Percentiles rank a stretch among this genome's conserved stretches.
phyloP scores from a whole-genome alignment of 2,329 filamentous ascomycete species.

The Alternaria metachromatica region DNA sequence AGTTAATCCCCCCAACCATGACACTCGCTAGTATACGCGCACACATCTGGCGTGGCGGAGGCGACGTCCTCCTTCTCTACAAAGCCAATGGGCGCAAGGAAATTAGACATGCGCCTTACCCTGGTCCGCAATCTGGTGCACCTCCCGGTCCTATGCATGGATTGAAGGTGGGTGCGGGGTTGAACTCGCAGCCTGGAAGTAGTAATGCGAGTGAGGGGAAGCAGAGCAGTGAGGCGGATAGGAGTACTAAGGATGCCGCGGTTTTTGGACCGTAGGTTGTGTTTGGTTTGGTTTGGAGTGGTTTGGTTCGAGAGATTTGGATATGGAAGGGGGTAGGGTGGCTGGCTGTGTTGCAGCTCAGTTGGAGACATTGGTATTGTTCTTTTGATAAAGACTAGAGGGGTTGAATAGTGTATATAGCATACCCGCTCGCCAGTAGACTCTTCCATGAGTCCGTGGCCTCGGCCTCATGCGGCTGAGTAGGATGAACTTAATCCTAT shows the following conservation, averaged over 20 bases:
- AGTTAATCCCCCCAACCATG: slow-evolving; percentile 79
- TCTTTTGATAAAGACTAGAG: background rate
- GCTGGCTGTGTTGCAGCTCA: background rate
- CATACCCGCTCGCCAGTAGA: background rate
- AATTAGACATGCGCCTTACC: slow-evolving; percentile 44
- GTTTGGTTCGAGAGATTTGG: background rate
- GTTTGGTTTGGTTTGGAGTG: background rate
- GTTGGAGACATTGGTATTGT: background rate
- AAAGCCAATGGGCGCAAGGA: slow-evolving; percentile 87
- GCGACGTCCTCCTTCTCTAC: slow-evolving; percentile 89
- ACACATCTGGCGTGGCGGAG: slow-evolving; percentile 94
- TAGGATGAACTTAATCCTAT: background rate
- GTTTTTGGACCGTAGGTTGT: slow-evolving; percentile 21
- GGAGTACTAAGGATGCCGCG: slow-evolving; percentile 27
- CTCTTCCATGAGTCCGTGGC: background rate
- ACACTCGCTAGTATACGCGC: slow-evolving; percentile 91
- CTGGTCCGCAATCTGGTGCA: slow-evolving; percentile 21
- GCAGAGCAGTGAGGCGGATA: slow-evolving; percentile 39
- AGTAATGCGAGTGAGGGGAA: slow-evolving; percentile 42
- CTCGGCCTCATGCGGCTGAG: background rate
- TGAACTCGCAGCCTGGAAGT: slow-evolving; percentile 18
- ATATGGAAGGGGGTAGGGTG: background rate
- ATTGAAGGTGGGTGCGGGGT: slow-evolving; percentile 8
- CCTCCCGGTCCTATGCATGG: slow-evolving; percentile 12
- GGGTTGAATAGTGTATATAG: slow-evolving; percentile 3